These are phyloP conservation scores for Cladosporium cucumerinum DNA, from an alignment of 2,329 filamentous ascomycete genomes.

Conservation along the genomic window DNA sequence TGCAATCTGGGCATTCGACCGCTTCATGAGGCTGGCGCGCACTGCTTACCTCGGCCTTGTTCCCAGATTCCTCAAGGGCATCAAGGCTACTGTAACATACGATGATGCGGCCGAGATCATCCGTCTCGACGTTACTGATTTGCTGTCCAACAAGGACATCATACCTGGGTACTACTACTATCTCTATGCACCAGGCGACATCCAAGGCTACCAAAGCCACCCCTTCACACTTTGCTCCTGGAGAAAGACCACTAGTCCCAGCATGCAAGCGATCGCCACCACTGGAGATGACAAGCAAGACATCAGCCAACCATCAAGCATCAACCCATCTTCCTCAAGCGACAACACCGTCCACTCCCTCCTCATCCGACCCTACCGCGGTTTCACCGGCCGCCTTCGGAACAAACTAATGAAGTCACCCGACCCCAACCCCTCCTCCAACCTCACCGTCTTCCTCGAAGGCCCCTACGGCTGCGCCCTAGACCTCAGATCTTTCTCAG, in stretches of 20 bases:
- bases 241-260: conserved; percentile 12
- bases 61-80: conserved; percentile 24
- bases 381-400: conserved; percentile 49
- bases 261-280: background rate
- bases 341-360: conserved; percentile 38
- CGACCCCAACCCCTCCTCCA: conserved; percentile 27
- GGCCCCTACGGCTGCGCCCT: conserved; percentile 49
- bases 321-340: background rate
- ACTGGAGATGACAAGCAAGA: conserved; percentile 12
- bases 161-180: conserved; percentile 51
- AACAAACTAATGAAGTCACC: conserved; percentile 33
- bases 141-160: conserved; percentile 34
- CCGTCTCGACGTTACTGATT: conserved; percentile 44
- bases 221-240: conserved; percentile 47
- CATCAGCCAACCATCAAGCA: conserved; percentile 15
- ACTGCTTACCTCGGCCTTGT: conserved; percentile 45
- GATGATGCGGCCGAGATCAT: conserved; percentile 45
- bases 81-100: conserved; percentile 42
- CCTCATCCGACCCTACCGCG: conserved; percentile 50
- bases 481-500: conserved; percentile 42
- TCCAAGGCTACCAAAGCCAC: conserved; percentile 50
- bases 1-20: conserved; percentile 51
- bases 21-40: conserved; percentile 45
- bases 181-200: conserved; percentile 45
- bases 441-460: conserved; percentile 44